Percentiles rank a stretch among this genome's conserved stretches.
These are phyloP conservation scores for Amanita pseudoporphyria DNA, from an alignment of 768 basidiomycete genomes.

Conservation along the genomic window DNA sequence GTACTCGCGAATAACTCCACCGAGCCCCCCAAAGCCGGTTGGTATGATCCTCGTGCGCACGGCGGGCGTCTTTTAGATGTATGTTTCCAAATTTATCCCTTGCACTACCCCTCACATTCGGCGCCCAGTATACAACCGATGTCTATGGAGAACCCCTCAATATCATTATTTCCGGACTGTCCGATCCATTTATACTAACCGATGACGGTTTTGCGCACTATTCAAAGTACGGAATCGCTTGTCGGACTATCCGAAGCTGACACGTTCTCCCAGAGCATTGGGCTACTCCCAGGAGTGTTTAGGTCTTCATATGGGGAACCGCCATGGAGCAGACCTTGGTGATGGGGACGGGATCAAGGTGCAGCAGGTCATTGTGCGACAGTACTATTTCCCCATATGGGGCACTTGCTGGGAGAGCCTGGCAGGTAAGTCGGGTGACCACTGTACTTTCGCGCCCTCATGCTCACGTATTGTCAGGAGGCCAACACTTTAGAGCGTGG, in stretches of 20 bases:
- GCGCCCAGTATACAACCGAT: conserved; percentile 49
- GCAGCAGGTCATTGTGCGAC: conserved; percentile 67
- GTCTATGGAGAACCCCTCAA: conserved; percentile 76
- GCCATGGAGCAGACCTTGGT: conserved; percentile 75
- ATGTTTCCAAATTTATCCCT: conserved; percentile 15
- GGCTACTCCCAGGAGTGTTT: conserved; percentile 80
- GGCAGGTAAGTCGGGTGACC: conserved; percentile 30
- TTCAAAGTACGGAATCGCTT: conserved; percentile 38
- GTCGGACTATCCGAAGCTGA: background rate
- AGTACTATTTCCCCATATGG: conserved; percentile 67
- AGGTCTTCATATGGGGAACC: conserved; percentile 64
- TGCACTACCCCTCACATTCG: background rate
- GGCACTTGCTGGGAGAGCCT: conserved; percentile 89
- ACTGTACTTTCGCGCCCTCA: conserved; percentile 2
- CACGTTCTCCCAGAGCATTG: conserved; percentile 43
- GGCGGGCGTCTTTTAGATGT: conserved; percentile 78
- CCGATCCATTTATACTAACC: conserved; percentile 74
- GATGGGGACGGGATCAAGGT: conserved; percentile 66
- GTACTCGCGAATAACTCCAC: conserved; percentile 9
- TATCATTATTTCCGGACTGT: conserved; percentile 68
- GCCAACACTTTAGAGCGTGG: conserved; percentile 87
- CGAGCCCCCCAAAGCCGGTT: conserved; percentile 21
- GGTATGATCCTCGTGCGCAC: conserved; percentile 59
- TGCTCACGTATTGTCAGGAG: conserved; percentile 33
- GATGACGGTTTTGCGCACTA: conserved; percentile 62